A percentile compares a stretch with the other conserved stretches of the same genome.
These are phyloP conservation scores for Fragaria nilgerrensis DNA, from an alignment of 306 rosid species.

Conservation along the genomic window DNA sequence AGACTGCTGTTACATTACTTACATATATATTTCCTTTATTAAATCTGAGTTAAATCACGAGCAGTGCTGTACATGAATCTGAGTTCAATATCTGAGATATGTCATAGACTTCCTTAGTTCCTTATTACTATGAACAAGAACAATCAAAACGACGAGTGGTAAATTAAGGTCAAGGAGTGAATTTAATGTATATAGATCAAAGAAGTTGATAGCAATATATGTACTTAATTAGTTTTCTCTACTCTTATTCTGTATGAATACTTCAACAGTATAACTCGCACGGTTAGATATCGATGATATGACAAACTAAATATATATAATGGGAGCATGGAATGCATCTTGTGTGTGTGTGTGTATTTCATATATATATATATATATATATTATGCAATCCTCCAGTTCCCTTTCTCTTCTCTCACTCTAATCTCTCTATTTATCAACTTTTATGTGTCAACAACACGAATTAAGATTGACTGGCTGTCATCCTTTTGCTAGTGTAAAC, in stretches of 20 bases:
- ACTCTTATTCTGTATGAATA: too few relatives aligned
- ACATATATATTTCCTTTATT: too few relatives aligned
- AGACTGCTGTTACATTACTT: too few relatives aligned
- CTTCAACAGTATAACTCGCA: too few relatives aligned
- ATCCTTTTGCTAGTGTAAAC: conserved; percentile 34
- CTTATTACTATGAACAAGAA: not conserved
- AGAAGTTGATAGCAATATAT: not conserved
- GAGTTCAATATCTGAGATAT: not conserved
- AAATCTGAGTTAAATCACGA: too few relatives aligned
- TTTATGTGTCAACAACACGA: not conserved
- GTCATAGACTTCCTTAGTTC: not conserved
- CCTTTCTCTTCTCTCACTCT: not conserved
- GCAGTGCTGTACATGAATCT: too few relatives aligned
- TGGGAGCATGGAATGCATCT: not conserved
- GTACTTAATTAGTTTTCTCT: too few relatives aligned
- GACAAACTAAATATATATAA: too few relatives aligned
- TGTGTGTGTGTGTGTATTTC: not conserved
- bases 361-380: too few relatives aligned
- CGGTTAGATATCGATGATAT: too few relatives aligned
- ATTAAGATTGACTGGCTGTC: not conserved
- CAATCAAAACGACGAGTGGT: not conserved
- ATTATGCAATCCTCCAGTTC: not conserved
- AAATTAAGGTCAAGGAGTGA: not conserved
- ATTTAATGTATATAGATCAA: too few relatives aligned
- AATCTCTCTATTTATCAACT: not conserved